phyloP scores from a whole-genome alignment of 352 stramenopile species.

The Phytophthora litchii region DNA sequence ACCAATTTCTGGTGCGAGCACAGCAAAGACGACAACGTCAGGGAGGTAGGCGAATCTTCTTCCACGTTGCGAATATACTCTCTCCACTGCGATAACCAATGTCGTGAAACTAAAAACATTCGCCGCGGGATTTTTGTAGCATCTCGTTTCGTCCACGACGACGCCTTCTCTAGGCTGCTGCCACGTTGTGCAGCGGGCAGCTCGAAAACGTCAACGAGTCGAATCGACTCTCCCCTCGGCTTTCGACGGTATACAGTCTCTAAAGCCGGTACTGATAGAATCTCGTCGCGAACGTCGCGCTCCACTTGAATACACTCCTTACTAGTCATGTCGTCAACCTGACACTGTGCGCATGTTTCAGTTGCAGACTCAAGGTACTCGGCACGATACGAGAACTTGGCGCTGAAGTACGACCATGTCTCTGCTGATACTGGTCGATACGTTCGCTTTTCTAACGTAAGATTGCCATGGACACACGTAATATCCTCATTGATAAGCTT shows the following conservation, averaged over 20 bases:
- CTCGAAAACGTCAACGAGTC: constrained; percentile 56
- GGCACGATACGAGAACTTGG: constrained; percentile 54
- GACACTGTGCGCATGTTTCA: constrained; percentile 58
- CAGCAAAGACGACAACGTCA: constrained; percentile 42
- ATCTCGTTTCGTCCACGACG: constrained; percentile 28
- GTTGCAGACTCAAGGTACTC: constrained; percentile 41
- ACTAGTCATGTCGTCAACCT: constrained; percentile 49
- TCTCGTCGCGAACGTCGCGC: constrained; percentile 56
- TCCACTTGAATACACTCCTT: constrained; percentile 64
- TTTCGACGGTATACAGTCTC: constrained; percentile 60
- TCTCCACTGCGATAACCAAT: constrained; percentile 69
- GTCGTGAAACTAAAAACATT: constrained; percentile 66
- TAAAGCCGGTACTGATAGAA: constrained; percentile 60
- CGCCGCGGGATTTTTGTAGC: constrained; percentile 21
- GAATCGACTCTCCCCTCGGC: constrained; percentile 38
- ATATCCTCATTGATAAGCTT: constrained; percentile 75
- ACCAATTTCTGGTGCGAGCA: constrained; percentile 68
- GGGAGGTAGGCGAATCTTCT: constrained; percentile 31
- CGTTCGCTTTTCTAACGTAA: constrained; percentile 71
- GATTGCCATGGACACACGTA: constrained; percentile 66
- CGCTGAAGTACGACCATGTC: constrained; percentile 69
- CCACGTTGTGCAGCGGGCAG: constrained; percentile 22
- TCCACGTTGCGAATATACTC: constrained; percentile 80
- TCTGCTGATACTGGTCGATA: constrained; percentile 55
- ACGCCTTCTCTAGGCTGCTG: constrained; percentile 30